Evolutionary conservation across 345 rosid species (phyloP), one percentile per base, ranked within the genome.

Genomic region (Corymbia maculata): DNA sequence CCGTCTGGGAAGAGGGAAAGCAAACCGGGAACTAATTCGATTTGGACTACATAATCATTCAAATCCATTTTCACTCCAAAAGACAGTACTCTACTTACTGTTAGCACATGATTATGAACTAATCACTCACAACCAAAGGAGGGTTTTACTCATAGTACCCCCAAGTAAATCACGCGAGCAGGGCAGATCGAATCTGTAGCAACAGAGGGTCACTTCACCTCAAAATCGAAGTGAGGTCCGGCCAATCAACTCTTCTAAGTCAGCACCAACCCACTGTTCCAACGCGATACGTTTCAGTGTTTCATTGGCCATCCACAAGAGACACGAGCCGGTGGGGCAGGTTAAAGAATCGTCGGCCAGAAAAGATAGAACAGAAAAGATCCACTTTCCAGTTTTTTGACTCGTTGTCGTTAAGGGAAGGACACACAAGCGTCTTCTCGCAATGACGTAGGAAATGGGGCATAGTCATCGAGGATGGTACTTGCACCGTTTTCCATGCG

Each of bases 1-100:
- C 1, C 1, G 1, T 2, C 26, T 36, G 1, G 0, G 1, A 70
- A 36, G 10, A 32, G 80, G 0, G 4, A 36, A 36, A 70, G 24
- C 13, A 70, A 9, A 36, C 0, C 8, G 6, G 0, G 4, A 75
- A 36, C 13, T 9, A 8, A 36, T 75, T 36, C 49, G 13, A 36
- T 36, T 36, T 19, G 82, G 13, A 75, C 21, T 36, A 9, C 82
- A 10, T 2, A 75, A 75, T 8, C 13, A 17, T 42, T 19, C 47
- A 36, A 70, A 17, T 36, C 19, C 0, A 64, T 64, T 32, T 64
- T n/a, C 26, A 19, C 82, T 17, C 47, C 79, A 16, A 0, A 68
- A 17, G 24, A 68, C 9, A 16, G 24, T 32, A 68, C 79, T 68
- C 45, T 30, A 14, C 79, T 66, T 66, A 8, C n/a, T n/a, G n/a